Evolutionary conservation across 192 early-diverging fungal species (phyloP).

Genomic region (Backusella parvicylindrica): DNA sequence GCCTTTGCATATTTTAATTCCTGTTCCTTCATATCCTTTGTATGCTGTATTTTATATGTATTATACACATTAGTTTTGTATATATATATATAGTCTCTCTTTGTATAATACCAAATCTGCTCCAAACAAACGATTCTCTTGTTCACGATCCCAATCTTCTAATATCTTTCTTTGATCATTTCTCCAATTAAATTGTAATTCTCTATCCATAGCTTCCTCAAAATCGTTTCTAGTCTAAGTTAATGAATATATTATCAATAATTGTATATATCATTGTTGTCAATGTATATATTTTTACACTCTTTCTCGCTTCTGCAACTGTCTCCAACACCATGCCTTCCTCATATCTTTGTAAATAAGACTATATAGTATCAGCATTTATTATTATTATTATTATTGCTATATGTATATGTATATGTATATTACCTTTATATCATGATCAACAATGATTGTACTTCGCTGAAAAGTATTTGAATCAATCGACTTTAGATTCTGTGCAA

Average conservation of each 20-base stretch:
- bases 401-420: background rate
- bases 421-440: slow-evolving; percentile 8
- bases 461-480: background rate
- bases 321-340: background rate
- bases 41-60: background rate
- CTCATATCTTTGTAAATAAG: slow-evolving; percentile 1
- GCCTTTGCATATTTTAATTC: background rate
- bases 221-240: background rate
- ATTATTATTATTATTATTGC: background rate
- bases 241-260: background rate
- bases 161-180: background rate
- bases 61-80: too few species aligned
- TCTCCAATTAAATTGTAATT: slow-evolving; percentile 6
- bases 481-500: background rate
- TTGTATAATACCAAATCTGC: background rate
- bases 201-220: background rate
- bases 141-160: slow-evolving; percentile 6
- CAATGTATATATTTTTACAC: background rate
- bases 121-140: slow-evolving; percentile 4
- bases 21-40: background rate
- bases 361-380: background rate
- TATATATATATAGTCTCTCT: background rate
- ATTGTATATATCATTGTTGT: background rate
- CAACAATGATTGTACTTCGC: background rate
- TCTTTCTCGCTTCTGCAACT: background rate